Evolutionary conservation across 108 stramenopile species (phyloP).

Genomic region (Skeletonema costatum): DNA sequence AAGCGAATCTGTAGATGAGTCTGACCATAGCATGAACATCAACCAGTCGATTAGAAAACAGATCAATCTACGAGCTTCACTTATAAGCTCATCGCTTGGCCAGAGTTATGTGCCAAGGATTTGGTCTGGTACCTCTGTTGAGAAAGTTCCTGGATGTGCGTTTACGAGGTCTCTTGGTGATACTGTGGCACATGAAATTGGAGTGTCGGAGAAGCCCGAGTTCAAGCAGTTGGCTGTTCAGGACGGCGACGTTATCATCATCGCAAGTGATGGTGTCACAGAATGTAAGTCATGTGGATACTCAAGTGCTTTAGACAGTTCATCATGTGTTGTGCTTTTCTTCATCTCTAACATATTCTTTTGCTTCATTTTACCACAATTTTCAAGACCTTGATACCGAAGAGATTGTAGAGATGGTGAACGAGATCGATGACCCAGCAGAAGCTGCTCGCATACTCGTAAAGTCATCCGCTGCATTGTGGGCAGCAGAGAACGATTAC

Average conservation of each 20-base stretch:
- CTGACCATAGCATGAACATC: no score
- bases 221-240: conserved; percentile 44
- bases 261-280: conserved; percentile 80
- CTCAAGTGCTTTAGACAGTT: no score
- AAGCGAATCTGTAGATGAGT: no score
- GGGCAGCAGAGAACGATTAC: conserved; percentile 13
- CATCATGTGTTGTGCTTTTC: no score
- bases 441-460: conserved; percentile 2
- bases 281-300: conserved; percentile 60
- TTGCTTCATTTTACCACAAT: no score
- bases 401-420: not conserved
- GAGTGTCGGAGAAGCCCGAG: conserved; percentile 73
- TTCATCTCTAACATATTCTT: no score
- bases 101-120: conserved; percentile 9
- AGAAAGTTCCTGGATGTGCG: conserved; percentile 71
- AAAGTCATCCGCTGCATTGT: not conserved
- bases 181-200: conserved; percentile 65
- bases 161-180: conserved; percentile 83
- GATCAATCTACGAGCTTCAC: no score
- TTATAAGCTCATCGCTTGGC: no score
- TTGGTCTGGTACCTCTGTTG: conserved; percentile 59
- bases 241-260: conserved; percentile 58
- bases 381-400: no score
- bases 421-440: not conserved
- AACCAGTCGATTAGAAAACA: no score